A percentile compares a stretch with the other conserved stretches of the same genome.
Conservation (phyloP, 345 rosid species). For the Bretschneidera sinensis region DNA sequence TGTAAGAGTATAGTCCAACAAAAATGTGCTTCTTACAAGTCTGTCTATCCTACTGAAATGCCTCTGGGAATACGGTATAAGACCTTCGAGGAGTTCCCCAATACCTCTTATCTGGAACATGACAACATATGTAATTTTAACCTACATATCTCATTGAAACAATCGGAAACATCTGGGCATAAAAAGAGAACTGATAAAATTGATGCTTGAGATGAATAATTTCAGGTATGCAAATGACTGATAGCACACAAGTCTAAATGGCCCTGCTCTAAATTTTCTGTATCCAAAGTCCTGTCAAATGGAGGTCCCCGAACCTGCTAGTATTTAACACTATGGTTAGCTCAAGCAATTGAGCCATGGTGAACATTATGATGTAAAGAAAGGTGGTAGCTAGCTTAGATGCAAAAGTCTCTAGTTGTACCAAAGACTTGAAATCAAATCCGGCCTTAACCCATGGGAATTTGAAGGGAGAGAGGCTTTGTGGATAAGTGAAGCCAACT, state of each 20-base stretch:
- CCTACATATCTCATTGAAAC: background rate
- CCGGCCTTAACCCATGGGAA: background rate
- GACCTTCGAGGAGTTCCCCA: constrained; percentile 80
- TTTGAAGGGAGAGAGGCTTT: background rate
- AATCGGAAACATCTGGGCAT: background rate
- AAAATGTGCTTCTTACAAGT: constrained; percentile 76
- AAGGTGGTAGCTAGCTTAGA: background rate
- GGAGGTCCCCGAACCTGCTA: background rate
- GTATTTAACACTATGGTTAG: background rate
- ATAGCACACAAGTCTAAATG: no score
- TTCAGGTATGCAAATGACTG: no score
- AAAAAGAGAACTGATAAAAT: no score
- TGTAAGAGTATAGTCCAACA: constrained; percentile 75
- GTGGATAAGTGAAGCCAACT: background rate
- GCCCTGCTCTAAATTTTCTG: no score
- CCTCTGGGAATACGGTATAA: constrained; percentile 83
- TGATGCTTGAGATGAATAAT: no score
- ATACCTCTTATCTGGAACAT: constrained; percentile 65
- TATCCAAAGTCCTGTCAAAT: background rate
- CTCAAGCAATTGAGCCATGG: background rate
- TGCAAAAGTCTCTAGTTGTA: background rate
- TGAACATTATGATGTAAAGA: no score
- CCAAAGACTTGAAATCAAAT: background rate
- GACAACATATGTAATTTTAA: no score
- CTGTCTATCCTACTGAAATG: constrained; percentile 89